Evolutionary conservation across 176 grass and related monocot species (phyloP), one percentile per base, ranked within the genome.

Genomic region (Tillandsia fasciculata): DNA sequence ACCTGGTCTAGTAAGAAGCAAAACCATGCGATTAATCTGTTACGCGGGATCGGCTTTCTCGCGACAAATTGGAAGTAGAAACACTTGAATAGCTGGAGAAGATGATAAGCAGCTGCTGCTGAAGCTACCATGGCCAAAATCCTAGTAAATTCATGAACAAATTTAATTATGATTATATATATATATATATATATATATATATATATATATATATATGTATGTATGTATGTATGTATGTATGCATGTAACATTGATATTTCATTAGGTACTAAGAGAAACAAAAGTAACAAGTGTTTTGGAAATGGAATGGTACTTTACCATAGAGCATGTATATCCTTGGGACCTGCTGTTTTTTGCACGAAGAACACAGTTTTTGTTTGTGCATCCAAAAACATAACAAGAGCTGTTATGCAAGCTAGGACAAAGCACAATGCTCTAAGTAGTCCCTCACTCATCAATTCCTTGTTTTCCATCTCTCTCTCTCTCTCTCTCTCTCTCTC

Each of bases 1-100:
- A 89, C 92, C 93, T 97, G 85, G 59, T 97, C 93, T 64, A 92
- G 73, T 7, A 92, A 50, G 42, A 97, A 81, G 49, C 77, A 84
- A 26, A 74, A 13, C 93, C 93, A 97, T 9, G 93, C 84, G 42
- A 80, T 1, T 8, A 51, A 66, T 70, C 70, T 79, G 81, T 76
- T 79, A 12, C 14, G 56, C 29, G 75, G 73, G 72, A 64, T 74
- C 17, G 59, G 42, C 69, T 50, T 83, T 12, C 65, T 66, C 51
- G 24, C 65, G 68, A 76, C 74, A 61, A 77, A 81, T 28, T 63
- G 50, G 15, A 81, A 24, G 78, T 77, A 79, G 66, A 85, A 13
- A 79, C 93, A 92, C 76, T 73, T 89, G 49, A 85, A 63, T 18
- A 97, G 78, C 54, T 97, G 93, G 63, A 97, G 79, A 18, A 97